Conservation (phyloP, 495 filamentous ascomycete genomes). For the Lichina pygmaea region DNA sequence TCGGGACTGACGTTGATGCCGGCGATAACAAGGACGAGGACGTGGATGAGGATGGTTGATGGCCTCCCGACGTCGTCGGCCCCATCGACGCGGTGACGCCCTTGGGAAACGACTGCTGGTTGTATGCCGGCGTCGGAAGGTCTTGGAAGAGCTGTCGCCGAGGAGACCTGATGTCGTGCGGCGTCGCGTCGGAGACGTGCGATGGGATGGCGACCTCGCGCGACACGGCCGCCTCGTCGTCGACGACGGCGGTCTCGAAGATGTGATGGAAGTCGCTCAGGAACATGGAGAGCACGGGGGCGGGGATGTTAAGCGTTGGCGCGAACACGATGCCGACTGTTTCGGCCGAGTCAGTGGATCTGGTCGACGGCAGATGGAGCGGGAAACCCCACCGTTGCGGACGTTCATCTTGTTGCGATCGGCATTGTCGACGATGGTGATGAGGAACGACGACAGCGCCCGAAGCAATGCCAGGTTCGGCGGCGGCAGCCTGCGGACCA, state of each 20-base stretch:
- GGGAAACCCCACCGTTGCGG: slow-evolving; percentile 28
- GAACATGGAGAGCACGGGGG: slow-evolving; percentile 80
- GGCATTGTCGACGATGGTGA: slow-evolving; percentile 68
- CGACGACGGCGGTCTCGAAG: slow-evolving; percentile 28
- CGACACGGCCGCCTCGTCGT: no score
- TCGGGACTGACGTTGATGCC: no score
- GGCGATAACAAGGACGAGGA: no score
- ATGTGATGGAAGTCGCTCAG: slow-evolving; percentile 72
- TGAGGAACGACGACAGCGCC: slow-evolving; percentile 63
- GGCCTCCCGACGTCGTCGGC: no score
- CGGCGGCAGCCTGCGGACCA: slow-evolving; percentile 62
- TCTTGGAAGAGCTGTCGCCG: slow-evolving; percentile 45
- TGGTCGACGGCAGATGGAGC: background rate
- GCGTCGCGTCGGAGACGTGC: slow-evolving; percentile 12
- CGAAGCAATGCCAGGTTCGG: slow-evolving; percentile 56
- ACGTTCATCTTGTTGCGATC: slow-evolving; percentile 96
- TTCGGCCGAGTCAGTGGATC: background rate
- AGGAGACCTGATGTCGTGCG: slow-evolving; percentile 38
- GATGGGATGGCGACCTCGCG: no score
- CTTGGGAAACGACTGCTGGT: slow-evolving; percentile 27
- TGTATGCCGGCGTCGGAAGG: slow-evolving; percentile 35
- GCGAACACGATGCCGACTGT: slow-evolving; percentile 88
- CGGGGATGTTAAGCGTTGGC: slow-evolving; percentile 91
- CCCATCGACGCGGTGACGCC: background rate
- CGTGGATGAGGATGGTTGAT: no score